Evolutionary conservation across 495 filamentous ascomycete species (phyloP).

Genomic region (Xylaria nigripes): DNA sequence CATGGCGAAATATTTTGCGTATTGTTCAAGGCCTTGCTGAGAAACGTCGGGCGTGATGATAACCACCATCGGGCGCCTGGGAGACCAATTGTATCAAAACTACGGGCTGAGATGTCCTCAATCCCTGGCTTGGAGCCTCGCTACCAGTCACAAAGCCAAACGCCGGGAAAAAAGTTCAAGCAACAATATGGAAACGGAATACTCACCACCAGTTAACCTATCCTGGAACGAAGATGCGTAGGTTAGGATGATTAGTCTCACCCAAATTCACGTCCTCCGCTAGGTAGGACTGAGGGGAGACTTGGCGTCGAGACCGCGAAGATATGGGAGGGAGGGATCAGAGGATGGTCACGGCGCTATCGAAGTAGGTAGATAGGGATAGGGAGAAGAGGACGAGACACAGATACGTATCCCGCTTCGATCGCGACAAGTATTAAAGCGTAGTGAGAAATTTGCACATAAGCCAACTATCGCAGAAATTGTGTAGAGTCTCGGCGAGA

Average conservation of each 20-base stretch:
- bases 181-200: too few species aligned
- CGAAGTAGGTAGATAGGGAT: background rate
- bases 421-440: background rate
- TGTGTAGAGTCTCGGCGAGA: background rate
- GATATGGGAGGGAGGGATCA: background rate
- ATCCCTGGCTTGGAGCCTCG: background rate
- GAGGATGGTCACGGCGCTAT: background rate
- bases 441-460: background rate
- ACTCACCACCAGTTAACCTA: background rate
- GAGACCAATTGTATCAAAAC: too few species aligned
- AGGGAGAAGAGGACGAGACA: background rate
- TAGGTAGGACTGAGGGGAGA: background rate
- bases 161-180: background rate
- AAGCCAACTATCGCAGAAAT: background rate
- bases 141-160: background rate
- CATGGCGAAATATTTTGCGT: background rate
- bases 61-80: too few species aligned
- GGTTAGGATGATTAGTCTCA: background rate
- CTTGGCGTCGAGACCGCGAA: background rate
- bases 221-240: background rate
- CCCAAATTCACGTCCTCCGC: background rate
- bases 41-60: background rate
- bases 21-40: background rate
- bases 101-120: background rate
- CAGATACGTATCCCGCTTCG: background rate